Conservation (phyloP, 495 filamentous ascomycete species). For the Lichina pygmaea region DNA sequence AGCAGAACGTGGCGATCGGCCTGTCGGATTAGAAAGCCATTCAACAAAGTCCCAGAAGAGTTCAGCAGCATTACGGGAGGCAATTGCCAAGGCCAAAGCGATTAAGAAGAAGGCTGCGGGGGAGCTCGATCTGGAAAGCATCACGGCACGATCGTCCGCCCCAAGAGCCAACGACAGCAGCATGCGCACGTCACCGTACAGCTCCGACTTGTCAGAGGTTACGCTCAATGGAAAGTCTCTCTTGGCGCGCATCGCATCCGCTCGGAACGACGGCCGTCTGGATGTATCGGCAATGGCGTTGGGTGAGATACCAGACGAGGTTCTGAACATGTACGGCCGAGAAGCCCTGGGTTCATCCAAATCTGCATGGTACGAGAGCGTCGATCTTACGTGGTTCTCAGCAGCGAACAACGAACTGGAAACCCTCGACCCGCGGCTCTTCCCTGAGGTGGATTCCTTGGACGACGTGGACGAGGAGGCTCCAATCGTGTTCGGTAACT, state of each 20-base stretch:
- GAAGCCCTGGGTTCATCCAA: constrained; percentile 18
- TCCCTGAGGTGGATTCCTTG: constrained; percentile 38
- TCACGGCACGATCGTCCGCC: background rate
- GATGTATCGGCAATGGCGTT: constrained; percentile 77
- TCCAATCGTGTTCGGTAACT: constrained; percentile 53
- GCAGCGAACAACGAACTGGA: constrained; percentile 83
- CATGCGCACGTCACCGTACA: constrained; percentile 4
- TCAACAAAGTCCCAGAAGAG: constrained; percentile 20
- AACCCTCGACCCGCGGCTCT: constrained; percentile 38
- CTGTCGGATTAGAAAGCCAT: too few relatives aligned
- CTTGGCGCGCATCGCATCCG: constrained; percentile 32
- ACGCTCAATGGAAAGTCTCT: background rate
- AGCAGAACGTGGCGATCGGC: too few relatives aligned
- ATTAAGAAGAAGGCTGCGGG: constrained; percentile 27
- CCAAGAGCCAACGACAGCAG: background rate
- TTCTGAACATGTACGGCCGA: constrained; percentile 68
- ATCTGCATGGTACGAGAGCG: constrained; percentile 69
- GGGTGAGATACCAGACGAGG: constrained; percentile 52
- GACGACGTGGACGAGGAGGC: constrained; percentile 20
- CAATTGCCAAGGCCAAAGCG: constrained; percentile 83
- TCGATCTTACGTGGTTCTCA: constrained; percentile 71
- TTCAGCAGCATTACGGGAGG: constrained; percentile 60
- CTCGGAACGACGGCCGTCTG: constrained; percentile 53
- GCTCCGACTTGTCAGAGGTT: constrained; percentile 6
- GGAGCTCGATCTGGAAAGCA: background rate